A percentile compares a stretch with the other conserved stretches of the same genome.
Evolutionary conservation across 768 basidiomycete genomes (phyloP).

Genomic region (Russula emetica): DNA sequence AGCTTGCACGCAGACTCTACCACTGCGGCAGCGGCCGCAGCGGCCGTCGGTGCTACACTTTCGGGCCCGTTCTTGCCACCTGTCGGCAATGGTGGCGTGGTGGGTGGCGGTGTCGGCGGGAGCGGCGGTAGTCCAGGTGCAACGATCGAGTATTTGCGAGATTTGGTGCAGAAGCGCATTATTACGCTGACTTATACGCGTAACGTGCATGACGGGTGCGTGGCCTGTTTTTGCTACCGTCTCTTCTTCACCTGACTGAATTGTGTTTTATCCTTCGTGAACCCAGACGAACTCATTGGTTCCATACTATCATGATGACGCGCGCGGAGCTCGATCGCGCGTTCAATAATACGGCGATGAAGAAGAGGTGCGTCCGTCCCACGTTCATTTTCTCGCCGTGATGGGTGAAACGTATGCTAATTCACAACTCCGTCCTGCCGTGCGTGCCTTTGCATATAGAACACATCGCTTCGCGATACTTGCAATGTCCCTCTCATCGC

Average conservation of each 20-base stretch:
- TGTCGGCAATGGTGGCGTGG: background rate
- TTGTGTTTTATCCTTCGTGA: background rate
- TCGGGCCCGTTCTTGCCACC: constrained; percentile 3
- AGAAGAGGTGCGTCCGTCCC: constrained; percentile 57
- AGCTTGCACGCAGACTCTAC: constrained; percentile 49
- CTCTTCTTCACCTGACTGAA: background rate
- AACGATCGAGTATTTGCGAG: constrained; percentile 72
- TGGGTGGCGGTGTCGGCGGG: background rate
- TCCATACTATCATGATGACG: constrained; percentile 80
- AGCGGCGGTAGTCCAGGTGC: constrained; percentile 45
- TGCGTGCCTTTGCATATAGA: constrained; percentile 44
- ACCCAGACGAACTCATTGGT: constrained; percentile 75
- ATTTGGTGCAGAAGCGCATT: constrained; percentile 78
- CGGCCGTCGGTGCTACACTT: background rate
- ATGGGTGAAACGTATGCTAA: background rate
- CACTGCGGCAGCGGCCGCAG: background rate
- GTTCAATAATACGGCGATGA: constrained; percentile 73
- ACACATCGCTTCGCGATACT: constrained; percentile 80
- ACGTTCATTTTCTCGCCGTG: background rate
- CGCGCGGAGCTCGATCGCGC: constrained; percentile 66
- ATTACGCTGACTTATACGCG: constrained; percentile 81
- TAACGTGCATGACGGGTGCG: constrained; percentile 82
- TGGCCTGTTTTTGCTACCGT: constrained; percentile 18
- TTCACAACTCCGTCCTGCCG: background rate
- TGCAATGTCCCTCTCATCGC: constrained; percentile 78